Evolutionary conservation across 1,284 basidiomycete genomes (phyloP).

Genomic region (Ganoderma multipileum): DNA sequence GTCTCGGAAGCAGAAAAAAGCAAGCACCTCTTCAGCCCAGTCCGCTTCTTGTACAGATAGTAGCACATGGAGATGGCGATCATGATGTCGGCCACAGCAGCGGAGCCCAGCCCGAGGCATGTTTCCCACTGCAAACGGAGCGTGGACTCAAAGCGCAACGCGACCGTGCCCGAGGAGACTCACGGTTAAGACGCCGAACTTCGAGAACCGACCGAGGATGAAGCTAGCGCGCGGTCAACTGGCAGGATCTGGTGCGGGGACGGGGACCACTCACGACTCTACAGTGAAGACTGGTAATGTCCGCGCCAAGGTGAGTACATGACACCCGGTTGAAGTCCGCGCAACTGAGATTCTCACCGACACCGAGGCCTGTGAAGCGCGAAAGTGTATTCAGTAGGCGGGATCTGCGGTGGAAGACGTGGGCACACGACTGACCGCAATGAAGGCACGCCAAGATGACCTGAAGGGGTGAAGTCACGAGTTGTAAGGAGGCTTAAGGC

Average conservation of each 20-base stretch:
- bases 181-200: constrained; percentile 35
- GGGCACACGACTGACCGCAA: constrained; percentile 26
- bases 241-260: not conserved
- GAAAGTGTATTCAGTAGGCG: not conserved
- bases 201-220: constrained; percentile 36
- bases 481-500: not conserved
- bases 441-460: constrained; percentile 34
- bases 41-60: constrained; percentile 38
- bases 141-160: not conserved
- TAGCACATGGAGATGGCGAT: constrained; percentile 41
- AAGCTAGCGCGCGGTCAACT: constrained; percentile 28
- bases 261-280: constrained; percentile 32
- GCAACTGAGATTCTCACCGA: constrained; percentile 22
- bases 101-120: constrained; percentile 38
- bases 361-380: constrained; percentile 27
- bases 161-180: not conserved
- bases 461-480: constrained; percentile 15
- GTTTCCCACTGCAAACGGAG: constrained; percentile 37
- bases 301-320: not conserved
- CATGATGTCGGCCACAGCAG: constrained; percentile 39
- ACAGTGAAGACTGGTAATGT: constrained; percentile 36
- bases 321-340: not conserved
- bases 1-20: not conserved
- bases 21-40: constrained; percentile 40
- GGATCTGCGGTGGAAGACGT: not conserved